phyloP scores from a whole-genome alignment of 1,284 basidiomycete genomes.

The Schizophyllum amplum region DNA sequence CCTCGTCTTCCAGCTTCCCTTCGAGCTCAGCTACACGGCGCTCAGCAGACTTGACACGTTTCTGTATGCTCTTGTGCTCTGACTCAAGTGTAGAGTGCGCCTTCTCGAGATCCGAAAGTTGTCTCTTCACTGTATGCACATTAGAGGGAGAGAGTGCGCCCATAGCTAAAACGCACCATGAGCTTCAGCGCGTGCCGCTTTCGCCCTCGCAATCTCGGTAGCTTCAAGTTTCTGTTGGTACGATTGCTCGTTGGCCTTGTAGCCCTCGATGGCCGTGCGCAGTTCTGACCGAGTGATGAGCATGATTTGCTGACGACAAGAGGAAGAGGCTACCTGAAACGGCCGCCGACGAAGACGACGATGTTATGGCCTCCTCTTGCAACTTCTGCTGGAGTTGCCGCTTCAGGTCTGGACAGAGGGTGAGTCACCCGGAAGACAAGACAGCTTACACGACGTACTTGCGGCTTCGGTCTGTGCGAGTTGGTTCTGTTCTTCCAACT shows the following conservation, averaged over 20 bases:
- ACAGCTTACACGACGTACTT: conserved; percentile 34
- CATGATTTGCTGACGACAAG: neutral
- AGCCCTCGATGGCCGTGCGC: conserved; percentile 54
- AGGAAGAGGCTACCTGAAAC: conserved; percentile 51
- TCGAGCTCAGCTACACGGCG: conserved; percentile 55
- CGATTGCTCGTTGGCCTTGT: conserved; percentile 55
- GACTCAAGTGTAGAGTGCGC: conserved; percentile 40
- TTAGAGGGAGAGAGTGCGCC: conserved; percentile 8
- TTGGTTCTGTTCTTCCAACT: conserved; percentile 51
- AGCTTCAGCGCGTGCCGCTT: conserved; percentile 56
- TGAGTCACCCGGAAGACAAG: too few species aligned
- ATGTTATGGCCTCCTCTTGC: conserved; percentile 61
- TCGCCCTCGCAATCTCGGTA: conserved; percentile 61
- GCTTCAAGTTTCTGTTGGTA: conserved; percentile 61
- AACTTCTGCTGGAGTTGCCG: conserved; percentile 52
- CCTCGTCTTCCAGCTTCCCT: conserved; percentile 58
- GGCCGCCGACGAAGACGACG: conserved; percentile 50
- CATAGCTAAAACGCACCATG: conserved; percentile 33
- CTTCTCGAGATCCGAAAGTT: conserved; percentile 59
- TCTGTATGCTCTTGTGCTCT: conserved; percentile 47
- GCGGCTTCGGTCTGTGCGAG: conserved; percentile 51
- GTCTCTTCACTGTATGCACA: conserved; percentile 40
- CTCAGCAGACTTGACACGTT: conserved; percentile 44
- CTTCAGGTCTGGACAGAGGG: conserved; percentile 36
- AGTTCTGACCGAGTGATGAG: conserved; percentile 34